phyloP scores from a whole-genome alignment of 2,329 filamentous ascomycete genomes.

The Xylaria sp. region DNA sequence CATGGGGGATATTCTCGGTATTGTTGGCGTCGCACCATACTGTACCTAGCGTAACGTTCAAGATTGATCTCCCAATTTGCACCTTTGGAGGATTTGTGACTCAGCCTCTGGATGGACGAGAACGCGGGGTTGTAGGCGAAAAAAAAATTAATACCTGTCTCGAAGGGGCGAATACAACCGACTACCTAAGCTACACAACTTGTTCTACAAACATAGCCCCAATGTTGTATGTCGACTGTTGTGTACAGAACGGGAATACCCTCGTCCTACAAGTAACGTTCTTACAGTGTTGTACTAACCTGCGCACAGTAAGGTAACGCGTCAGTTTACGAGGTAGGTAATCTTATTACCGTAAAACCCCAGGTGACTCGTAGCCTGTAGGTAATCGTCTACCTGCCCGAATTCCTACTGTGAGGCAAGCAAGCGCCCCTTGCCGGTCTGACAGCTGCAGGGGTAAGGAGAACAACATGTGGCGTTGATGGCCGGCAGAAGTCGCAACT shows the following conservation, averaged over 20 bases:
- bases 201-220: background rate
- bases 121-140: background rate
- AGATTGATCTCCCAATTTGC: background rate
- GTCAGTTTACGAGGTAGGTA: background rate
- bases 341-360: background rate
- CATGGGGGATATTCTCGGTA: slow-evolving; percentile 13
- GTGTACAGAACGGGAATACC: background rate
- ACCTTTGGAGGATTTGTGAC: background rate
- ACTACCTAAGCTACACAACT: background rate
- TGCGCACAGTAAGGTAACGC: background rate
- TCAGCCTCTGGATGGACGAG: background rate
- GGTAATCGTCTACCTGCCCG: background rate
- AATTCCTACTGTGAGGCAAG: slow-evolving; percentile 13
- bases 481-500: slow-evolving; percentile 21
- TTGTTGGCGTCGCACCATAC: slow-evolving; percentile 23
- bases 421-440: slow-evolving; percentile 17
- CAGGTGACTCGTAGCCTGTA: background rate
- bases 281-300: background rate
- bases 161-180: background rate
- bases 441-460: slow-evolving; percentile 30
- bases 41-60: background rate
- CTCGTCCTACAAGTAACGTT: background rate
- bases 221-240: background rate
- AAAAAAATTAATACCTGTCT: background rate
- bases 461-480: slow-evolving; percentile 19